Evolutionary conservation across 345 rosid species (phyloP).

Genomic region (Erucastrum elatum): DNA sequence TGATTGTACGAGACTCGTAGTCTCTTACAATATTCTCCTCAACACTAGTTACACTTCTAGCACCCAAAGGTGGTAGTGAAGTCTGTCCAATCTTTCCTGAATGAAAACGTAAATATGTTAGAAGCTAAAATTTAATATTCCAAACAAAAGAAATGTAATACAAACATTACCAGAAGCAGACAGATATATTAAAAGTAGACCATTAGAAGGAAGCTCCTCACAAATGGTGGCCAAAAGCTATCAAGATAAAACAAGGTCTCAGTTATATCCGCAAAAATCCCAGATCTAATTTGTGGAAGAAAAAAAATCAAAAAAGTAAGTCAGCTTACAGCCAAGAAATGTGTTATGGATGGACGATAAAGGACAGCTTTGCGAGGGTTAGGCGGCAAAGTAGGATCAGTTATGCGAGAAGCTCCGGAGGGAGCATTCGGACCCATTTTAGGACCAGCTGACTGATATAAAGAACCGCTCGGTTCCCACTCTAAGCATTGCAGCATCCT

Average conservation of each 20-base stretch:
- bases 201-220: conserved; percentile 86
- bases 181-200: conserved; percentile 75
- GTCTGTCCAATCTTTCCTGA: conserved; percentile 57
- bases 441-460: conserved; percentile 58
- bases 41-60: conserved; percentile 47
- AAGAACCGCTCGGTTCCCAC: conserved; percentile 97
- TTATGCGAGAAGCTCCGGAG: conserved; percentile 61
- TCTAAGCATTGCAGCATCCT: conserved; percentile 98
- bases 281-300: not conserved
- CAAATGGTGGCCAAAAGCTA: conserved; percentile 87
- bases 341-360: conserved; percentile 83
- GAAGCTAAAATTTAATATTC: conserved; percentile 32
- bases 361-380: conserved; percentile 87
- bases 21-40: conserved; percentile 52
- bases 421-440: conserved; percentile 61
- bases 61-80: conserved; percentile 47
- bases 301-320: not conserved
- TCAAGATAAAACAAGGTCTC: conserved; percentile 7
- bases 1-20: conserved; percentile 50
- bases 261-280: not conserved
- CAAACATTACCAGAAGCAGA: conserved; percentile 78
- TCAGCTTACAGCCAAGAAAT: conserved; percentile 82
- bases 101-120: conserved; percentile 27
- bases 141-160: conserved; percentile 3
- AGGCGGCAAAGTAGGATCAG: conserved; percentile 88